Evolutionary conservation across 306 rosid genomes (phyloP).

Genomic region (Prunus dulcis): DNA sequence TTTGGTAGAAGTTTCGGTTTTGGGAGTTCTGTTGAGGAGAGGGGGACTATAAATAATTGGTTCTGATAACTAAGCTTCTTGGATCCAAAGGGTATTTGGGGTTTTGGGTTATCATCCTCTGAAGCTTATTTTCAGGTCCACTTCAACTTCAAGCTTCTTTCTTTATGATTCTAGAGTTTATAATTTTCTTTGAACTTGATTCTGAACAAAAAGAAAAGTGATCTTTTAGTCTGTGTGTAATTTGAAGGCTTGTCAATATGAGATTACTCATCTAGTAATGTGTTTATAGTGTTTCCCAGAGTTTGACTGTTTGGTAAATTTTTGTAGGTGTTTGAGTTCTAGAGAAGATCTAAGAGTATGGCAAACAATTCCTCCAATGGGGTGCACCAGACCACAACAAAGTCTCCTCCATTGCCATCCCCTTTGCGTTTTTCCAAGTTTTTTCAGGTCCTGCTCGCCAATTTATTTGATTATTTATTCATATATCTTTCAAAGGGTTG

Average conservation of each 20-base stretch:
- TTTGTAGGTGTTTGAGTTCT: constrained; percentile 23
- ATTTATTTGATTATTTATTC: background rate
- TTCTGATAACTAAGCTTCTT: constrained; percentile 25
- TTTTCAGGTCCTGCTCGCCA: constrained; percentile 51
- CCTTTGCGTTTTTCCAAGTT: constrained; percentile 85
- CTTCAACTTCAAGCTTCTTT: constrained; percentile 9
- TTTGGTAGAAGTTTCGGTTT: constrained; percentile 27
- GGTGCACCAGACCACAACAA: constrained; percentile 34
- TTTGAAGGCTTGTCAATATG: background rate
- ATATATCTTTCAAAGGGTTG: constrained; percentile 11
- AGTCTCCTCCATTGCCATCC: constrained; percentile 80
- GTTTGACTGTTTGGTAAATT: constrained; percentile 19
- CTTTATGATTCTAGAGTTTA: background rate
- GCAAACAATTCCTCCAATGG: constrained; percentile 64
- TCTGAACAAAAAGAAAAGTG: background rate
- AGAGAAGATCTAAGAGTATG: constrained; percentile 43
- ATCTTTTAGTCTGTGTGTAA: background rate
- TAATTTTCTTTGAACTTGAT: background rate
- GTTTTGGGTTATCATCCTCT: constrained; percentile 34
- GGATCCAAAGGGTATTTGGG: constrained; percentile 36
- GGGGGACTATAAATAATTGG: constrained; percentile 35
- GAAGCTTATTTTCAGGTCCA: constrained; percentile 28
- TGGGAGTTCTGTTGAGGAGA: constrained; percentile 10
- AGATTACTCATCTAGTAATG: background rate
- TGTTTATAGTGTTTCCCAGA: background rate